Percentiles rank a stretch among this genome's conserved stretches.
These are phyloP conservation scores for Hypholoma fasciculare DNA, from an alignment of 768 basidiomycete genomes.

Conservation along the genomic window DNA sequence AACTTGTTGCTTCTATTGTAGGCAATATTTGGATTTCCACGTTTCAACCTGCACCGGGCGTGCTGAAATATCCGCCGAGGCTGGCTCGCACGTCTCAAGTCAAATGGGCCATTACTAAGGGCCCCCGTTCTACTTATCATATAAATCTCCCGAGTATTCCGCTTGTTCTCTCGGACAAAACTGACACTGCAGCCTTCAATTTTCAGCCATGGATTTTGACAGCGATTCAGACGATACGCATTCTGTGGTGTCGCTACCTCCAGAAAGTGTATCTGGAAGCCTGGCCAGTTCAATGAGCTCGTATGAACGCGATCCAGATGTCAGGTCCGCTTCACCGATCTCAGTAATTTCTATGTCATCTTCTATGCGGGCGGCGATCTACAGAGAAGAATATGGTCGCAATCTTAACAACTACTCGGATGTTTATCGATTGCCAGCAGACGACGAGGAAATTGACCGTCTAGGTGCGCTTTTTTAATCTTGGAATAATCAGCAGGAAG, in stretches of 20 bases:
- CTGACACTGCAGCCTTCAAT: background rate
- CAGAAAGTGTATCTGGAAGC: slow-evolving; percentile 37
- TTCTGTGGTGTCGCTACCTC: slow-evolving; percentile 42
- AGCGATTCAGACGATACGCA: slow-evolving; percentile 49
- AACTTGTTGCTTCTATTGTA: background rate
- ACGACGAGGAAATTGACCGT: slow-evolving; percentile 73
- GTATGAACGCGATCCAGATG: slow-evolving; percentile 44
- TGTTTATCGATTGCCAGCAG: slow-evolving; percentile 76
- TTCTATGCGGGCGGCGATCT: slow-evolving; percentile 57
- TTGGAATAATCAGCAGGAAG: slow-evolving; percentile 5
- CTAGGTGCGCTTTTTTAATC: slow-evolving; percentile 46
- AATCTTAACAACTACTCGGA: slow-evolving; percentile 78
- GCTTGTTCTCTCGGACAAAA: background rate
- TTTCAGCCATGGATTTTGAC: slow-evolving; percentile 17
- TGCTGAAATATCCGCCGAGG: slow-evolving; percentile 23
- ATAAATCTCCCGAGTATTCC: slow-evolving; percentile 7
- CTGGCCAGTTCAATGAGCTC: slow-evolving; percentile 54
- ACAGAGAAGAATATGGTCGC: slow-evolving; percentile 68
- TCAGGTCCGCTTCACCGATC: slow-evolving; percentile 64
- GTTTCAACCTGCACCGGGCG: slow-evolving; percentile 15
- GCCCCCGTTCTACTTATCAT: background rate
- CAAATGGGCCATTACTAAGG: slow-evolving; percentile 4
- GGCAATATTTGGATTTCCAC: slow-evolving; percentile 12
- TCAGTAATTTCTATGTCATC: slow-evolving; percentile 72
- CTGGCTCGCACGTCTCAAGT: slow-evolving; percentile 17